phyloP scores from a whole-genome alignment of 148 eudicot genomes.

The Limonium bicolor region DNA sequence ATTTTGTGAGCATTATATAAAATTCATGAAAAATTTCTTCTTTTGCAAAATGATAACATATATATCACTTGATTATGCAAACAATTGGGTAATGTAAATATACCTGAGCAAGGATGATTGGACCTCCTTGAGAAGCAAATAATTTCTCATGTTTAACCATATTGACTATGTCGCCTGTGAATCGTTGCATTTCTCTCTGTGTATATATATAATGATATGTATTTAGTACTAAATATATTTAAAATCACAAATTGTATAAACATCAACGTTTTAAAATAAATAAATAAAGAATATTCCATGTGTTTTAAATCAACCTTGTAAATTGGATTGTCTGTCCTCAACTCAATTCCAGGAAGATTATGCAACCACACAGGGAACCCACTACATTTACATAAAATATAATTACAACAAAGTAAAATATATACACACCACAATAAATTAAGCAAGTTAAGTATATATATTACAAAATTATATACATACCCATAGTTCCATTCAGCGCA shows the following conservation, averaged over 20 bases:
- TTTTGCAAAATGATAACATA: no score
- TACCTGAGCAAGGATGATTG: constrained; percentile 46
- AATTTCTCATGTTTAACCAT: constrained; percentile 26
- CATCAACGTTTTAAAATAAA: no score
- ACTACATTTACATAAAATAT: constrained; percentile 3
- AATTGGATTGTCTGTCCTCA: constrained; percentile 23
- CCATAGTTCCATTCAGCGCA: constrained; percentile 58
- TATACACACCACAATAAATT: no score
- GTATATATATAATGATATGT: not conserved
- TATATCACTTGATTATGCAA: no score
- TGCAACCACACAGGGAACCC: constrained; percentile 39
- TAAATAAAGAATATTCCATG: not conserved
- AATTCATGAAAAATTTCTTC: no score
- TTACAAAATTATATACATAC: constrained; percentile 6
- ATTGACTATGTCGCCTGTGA: constrained; percentile 27
- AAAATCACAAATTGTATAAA: no score
- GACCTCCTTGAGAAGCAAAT: constrained; percentile 52
- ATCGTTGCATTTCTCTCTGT: constrained; percentile 45
- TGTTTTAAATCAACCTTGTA: no score
- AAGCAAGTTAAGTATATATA: not conserved
- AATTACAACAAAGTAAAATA: no score
- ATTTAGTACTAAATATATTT: not conserved
- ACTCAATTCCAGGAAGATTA: constrained; percentile 18
- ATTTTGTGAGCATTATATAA: no score
- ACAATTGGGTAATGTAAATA: not conserved